Evolutionary conservation across 768 basidiomycete species (phyloP).

Genomic region (Termitomyces sp.): DNA sequence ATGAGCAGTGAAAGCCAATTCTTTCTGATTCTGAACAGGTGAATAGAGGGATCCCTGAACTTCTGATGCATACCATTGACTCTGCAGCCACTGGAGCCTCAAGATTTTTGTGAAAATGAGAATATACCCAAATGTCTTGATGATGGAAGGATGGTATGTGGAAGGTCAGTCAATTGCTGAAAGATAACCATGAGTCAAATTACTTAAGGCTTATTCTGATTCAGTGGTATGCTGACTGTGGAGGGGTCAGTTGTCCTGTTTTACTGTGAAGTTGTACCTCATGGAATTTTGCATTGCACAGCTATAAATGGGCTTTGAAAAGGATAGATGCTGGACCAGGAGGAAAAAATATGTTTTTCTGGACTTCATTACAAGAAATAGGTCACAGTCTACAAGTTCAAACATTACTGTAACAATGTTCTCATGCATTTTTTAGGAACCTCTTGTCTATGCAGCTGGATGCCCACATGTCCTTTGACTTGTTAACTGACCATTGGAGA

Average conservation of each 20-base stretch:
- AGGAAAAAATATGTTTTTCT: conserved; percentile 76
- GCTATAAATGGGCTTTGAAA: conserved; percentile 73
- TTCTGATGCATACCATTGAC: conserved; percentile 81
- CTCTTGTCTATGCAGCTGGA: conserved; percentile 86
- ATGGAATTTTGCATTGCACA: conserved; percentile 24
- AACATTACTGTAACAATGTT: background rate
- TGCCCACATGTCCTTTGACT: conserved; percentile 89
- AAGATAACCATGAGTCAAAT: background rate
- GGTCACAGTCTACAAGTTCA: conserved; percentile 9
- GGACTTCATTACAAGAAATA: conserved; percentile 95
- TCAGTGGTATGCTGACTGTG: conserved; percentile 92
- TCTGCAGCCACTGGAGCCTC: conserved; percentile 33
- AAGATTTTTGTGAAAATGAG: conserved; percentile 27
- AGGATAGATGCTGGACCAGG: conserved; percentile 79
- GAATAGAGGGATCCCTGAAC: conserved; percentile 93
- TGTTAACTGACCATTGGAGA: conserved; percentile 84
- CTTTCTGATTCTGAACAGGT: conserved; percentile 37
- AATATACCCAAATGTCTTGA: conserved; percentile 39
- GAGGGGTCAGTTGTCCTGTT: conserved; percentile 56
- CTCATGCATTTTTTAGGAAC: too few species aligned
- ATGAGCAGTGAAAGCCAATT: too few species aligned
- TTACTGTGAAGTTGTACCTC: background rate
- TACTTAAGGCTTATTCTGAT: conserved; percentile 1
- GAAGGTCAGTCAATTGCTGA: conserved; percentile 52
- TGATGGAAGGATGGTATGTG: conserved; percentile 68